phyloP scores from a whole-genome alignment of 495 filamentous ascomycete species.

The Neurospora sp. region DNA sequence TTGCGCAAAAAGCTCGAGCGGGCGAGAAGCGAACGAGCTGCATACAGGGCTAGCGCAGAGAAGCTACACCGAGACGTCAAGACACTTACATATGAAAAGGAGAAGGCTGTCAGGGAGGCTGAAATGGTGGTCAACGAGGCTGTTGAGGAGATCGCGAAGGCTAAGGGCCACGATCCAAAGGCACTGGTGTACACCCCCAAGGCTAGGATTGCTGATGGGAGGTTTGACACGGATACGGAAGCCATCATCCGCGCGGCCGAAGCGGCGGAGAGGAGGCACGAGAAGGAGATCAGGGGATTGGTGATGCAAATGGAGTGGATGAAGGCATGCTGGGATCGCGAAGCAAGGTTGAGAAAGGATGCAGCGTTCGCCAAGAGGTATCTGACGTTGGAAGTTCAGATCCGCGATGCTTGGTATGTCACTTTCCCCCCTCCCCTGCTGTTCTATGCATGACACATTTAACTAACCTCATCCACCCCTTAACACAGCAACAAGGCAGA shows the following conservation, averaged over 20 bases:
- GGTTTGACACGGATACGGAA: constrained; percentile 18
- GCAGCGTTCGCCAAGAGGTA: constrained; percentile 72
- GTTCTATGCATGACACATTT: not conserved
- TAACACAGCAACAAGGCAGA: constrained; percentile 76
- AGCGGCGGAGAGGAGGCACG: constrained; percentile 51
- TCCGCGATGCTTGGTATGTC: constrained; percentile 78
- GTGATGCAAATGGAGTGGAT: constrained; percentile 86
- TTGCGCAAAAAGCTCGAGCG: constrained; percentile 38
- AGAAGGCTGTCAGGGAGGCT: constrained; percentile 19
- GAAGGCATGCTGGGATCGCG: constrained; percentile 63
- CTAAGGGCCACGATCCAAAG: not conserved
- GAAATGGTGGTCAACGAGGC: constrained; percentile 10
- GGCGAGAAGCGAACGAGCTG: constrained; percentile 32
- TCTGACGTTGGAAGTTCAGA: constrained; percentile 68
- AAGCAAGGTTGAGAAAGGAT: constrained; percentile 67
- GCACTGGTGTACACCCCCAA: not conserved
- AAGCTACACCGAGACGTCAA: constrained; percentile 33
- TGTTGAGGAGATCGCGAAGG: not conserved
- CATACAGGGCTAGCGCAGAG: constrained; percentile 33
- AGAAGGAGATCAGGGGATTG: constrained; percentile 73
- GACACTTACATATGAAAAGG: constrained; percentile 28
- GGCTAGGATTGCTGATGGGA: constrained; percentile 3
- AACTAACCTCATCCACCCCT: not conserved
- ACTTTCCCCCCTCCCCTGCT: constrained; percentile 8
- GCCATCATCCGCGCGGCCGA: constrained; percentile 41